Evolutionary conservation across 2,329 filamentous ascomycete species (phyloP).

Genomic region (Ceratocystiopsis brevicomis): DNA sequence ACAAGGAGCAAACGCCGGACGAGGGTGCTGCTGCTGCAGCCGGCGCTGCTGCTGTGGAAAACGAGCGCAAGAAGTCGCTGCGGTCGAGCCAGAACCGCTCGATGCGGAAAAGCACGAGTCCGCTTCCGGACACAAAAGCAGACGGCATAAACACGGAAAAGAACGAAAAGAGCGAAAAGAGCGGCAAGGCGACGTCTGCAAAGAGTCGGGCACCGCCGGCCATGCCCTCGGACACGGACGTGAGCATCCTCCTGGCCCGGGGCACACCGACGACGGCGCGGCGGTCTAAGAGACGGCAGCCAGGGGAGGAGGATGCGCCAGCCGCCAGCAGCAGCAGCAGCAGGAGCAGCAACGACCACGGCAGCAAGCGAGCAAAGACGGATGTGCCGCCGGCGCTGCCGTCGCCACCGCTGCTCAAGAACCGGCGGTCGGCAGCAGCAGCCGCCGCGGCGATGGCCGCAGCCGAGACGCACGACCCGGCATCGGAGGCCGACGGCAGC

Average conservation of each 20-base stretch:
- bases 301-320: neutral
- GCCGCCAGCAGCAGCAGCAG: too few species aligned
- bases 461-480: neutral
- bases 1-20: neutral
- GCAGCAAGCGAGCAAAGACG: too few species aligned
- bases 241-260: constrained; percentile 12
- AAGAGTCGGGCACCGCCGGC: neutral
- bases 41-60: neutral
- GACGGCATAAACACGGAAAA: neutral
- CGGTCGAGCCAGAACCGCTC: constrained; percentile 3
- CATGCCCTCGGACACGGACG: constrained; percentile 6
- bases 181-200: neutral
- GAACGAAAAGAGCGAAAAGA: too few species aligned
- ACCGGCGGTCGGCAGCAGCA: too few species aligned
- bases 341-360: too few species aligned
- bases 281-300: neutral
- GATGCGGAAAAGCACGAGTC: neutral
- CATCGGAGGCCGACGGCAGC: neutral
- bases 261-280: constrained; percentile 1
- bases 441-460: neutral
- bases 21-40: neutral
- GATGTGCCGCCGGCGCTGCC: too few species aligned
- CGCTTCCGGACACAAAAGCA: neutral
- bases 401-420: neutral
- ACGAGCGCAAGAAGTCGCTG: constrained; percentile 6